phyloP scores from a whole-genome alignment of 345 rosid species.

The Citrus hindsii region DNA sequence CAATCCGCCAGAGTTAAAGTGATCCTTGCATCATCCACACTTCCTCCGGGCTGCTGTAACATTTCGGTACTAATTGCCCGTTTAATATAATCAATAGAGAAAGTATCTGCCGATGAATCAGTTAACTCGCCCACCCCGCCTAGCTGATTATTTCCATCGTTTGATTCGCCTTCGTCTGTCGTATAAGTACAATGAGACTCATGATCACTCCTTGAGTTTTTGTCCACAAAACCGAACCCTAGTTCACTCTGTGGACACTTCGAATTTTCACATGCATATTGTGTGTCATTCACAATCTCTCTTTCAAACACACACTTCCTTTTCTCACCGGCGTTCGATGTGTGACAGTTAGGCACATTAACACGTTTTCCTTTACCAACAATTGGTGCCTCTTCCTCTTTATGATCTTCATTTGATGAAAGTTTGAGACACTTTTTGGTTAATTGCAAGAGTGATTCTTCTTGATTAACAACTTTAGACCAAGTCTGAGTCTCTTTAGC shows the following conservation, averaged over 20 bases:
- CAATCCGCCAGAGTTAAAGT: conserved; percentile 10
- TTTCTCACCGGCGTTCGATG: conserved; percentile 5
- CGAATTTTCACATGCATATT: conserved; percentile 31
- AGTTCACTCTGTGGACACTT: conserved; percentile 27
- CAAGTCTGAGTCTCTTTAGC: conserved; percentile 58
- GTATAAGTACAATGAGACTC: conserved; percentile 24
- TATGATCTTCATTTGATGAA: conserved; percentile 21
- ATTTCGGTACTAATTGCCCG: neutral
- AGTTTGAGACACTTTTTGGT: conserved; percentile 34
- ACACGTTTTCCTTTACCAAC: neutral
- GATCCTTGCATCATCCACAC: neutral
- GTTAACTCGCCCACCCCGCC: neutral
- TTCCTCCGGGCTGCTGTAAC: neutral
- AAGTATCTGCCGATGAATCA: neutral
- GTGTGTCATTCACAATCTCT: neutral
- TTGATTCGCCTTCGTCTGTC: conserved; percentile 12
- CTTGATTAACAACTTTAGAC: conserved; percentile 57
- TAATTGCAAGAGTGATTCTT: conserved; percentile 35
- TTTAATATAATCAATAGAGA: neutral
- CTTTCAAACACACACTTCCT: conserved; percentile 19
- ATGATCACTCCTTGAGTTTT: conserved; percentile 43
- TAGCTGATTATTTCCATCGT: neutral
- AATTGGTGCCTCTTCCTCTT: neutral
- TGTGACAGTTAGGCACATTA: neutral
- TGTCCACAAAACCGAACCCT: conserved; percentile 33